Percentiles rank a stretch among this genome's conserved stretches.
phyloP scores from a whole-genome alignment of 805 yeast genomes.

The Wickerhamiella siamensis region DNA sequence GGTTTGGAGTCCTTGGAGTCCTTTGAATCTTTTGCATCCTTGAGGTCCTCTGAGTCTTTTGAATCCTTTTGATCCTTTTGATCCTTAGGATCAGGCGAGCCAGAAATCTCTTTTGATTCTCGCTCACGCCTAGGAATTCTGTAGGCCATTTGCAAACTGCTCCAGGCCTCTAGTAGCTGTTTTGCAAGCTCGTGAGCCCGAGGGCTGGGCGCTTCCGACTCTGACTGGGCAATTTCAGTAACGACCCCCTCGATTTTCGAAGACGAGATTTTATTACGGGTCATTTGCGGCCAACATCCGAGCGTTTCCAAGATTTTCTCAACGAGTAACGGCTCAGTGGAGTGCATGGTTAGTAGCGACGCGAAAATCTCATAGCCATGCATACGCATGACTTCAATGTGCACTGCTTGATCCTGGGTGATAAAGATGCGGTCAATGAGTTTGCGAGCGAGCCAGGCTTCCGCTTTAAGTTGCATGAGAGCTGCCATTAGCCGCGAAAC shows the following conservation, averaged over 20 bases:
- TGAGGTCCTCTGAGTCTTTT: too few species aligned
- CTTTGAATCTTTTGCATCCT: neutral
- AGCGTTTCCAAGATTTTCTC: constrained; percentile 43
- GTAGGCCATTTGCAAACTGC: constrained; percentile 61
- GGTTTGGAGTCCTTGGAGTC: neutral
- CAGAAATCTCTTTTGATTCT: constrained; percentile 16
- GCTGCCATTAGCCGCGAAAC: constrained; percentile 71
- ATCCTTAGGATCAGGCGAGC: too few species aligned
- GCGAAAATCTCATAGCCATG: constrained; percentile 81
- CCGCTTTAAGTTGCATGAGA: constrained; percentile 47
- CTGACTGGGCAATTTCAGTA: constrained; percentile 25
- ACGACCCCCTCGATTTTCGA: constrained; percentile 60
- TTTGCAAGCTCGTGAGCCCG: constrained; percentile 28
- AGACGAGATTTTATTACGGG: constrained; percentile 61
- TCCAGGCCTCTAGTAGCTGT: constrained; percentile 51
- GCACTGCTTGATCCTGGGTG: constrained; percentile 37
- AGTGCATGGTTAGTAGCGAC: constrained; percentile 35
- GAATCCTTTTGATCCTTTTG: too few species aligned
- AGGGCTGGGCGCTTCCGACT: constrained; percentile 17
- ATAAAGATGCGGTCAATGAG: constrained; percentile 52
- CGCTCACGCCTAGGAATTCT: constrained; percentile 54
- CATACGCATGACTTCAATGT: constrained; percentile 49
- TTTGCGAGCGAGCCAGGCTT: constrained; percentile 44
- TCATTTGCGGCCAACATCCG: constrained; percentile 50
- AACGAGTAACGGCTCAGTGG: constrained; percentile 30